Conservation (phyloP, 805 yeast species). For the Wickerhamomyces silvicola region DNA sequence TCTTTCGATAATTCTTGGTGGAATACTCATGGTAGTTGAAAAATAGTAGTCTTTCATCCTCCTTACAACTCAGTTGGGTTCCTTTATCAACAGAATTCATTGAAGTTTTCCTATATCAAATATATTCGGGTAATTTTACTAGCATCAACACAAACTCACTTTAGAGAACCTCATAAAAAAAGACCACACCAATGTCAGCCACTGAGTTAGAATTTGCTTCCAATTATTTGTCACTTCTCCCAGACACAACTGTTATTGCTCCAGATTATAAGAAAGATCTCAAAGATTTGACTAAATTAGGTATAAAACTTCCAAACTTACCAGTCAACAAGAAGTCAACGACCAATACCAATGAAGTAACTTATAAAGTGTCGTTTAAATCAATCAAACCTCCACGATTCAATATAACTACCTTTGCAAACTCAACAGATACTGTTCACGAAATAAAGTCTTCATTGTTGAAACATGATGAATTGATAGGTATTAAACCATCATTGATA, state of each 20-base stretch:
- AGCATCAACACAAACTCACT: not conserved
- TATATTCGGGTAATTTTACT: not conserved
- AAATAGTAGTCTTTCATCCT: constrained; percentile 27
- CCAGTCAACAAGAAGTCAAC: constrained; percentile 30
- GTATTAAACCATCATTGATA: constrained; percentile 32
- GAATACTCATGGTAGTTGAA: constrained; percentile 67
- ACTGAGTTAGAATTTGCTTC: constrained; percentile 17
- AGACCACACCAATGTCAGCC: constrained; percentile 10
- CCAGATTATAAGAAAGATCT: constrained; percentile 10
- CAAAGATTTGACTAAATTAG: constrained; percentile 3
- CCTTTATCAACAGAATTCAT: constrained; percentile 16
- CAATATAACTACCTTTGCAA: constrained; percentile 24
- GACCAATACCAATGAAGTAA: not conserved
- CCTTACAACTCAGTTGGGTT: constrained; percentile 21
- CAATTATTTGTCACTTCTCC: constrained; percentile 13
- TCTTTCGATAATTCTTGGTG: constrained; percentile 26
- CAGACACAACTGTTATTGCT: constrained; percentile 8
- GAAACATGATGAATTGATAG: constrained; percentile 23
- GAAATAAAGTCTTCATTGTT: constrained; percentile 27
- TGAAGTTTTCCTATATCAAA: not conserved
- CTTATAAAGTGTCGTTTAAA: constrained; percentile 37
- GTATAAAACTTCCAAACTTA: constrained; percentile 36
- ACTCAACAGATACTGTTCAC: constrained; percentile 24
- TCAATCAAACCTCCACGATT: constrained; percentile 74
- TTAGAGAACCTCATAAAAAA: constrained; percentile 1